Conservation (phyloP, 306 rosid genomes). For the Delonix regia region DNA sequence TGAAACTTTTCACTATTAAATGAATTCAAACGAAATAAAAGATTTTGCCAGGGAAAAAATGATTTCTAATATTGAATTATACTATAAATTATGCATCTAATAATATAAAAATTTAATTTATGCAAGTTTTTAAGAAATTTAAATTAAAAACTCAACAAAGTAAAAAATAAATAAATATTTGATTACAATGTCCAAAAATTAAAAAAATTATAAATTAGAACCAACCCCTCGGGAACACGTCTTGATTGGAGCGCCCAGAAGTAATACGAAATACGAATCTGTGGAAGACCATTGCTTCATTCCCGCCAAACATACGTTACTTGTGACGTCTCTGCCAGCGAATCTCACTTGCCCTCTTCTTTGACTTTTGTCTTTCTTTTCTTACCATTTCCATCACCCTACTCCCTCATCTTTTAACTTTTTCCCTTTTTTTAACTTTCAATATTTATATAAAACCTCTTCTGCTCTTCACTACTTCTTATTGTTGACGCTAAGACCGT, state of each 20-base stretch:
- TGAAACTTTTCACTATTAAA: too few species aligned
- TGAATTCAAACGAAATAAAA: too few species aligned
- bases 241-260: slow-evolving; percentile 18
- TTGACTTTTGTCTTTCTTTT: slow-evolving; percentile 41
- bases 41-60: too few species aligned
- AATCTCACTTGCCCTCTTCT: slow-evolving; percentile 43
- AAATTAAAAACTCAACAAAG: too few species aligned
- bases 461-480: background rate
- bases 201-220: too few species aligned
- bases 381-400: background rate
- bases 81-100: too few species aligned
- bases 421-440: background rate
- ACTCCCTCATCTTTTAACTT: background rate
- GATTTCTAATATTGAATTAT: too few species aligned
- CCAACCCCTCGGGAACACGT: slow-evolving; percentile 5
- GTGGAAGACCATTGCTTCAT: slow-evolving; percentile 21
- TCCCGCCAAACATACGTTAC: slow-evolving; percentile 17
- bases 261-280: slow-evolving; percentile 1
- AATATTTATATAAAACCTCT: background rate
- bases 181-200: too few species aligned
- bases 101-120: too few species aligned
- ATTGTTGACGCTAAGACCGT: background rate
- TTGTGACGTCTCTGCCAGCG: slow-evolving; percentile 34
- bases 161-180: too few species aligned
- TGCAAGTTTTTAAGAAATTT: too few species aligned